A percentile compares a stretch with the other conserved stretches of the same genome.
Conservation (phyloP, 768 basidiomycete species). For the Boletus reticuloceps region DNA sequence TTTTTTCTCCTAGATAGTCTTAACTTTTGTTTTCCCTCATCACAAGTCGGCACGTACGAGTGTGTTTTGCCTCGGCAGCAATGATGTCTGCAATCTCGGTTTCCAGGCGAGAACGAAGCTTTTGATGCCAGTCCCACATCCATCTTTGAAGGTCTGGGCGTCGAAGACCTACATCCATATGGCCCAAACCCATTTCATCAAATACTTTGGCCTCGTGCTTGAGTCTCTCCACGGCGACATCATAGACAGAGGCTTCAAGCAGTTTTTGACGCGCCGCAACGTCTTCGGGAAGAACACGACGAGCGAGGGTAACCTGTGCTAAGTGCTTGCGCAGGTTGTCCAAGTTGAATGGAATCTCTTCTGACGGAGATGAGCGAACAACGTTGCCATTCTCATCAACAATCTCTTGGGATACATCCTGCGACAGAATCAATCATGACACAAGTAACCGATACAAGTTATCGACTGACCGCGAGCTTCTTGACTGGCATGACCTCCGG, state of each 20-base stretch:
- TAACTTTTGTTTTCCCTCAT: background rate
- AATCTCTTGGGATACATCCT: slow-evolving; percentile 20
- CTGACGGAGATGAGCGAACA: slow-evolving; percentile 16
- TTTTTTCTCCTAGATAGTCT: slow-evolving; percentile 10
- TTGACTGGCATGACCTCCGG: slow-evolving; percentile 65
- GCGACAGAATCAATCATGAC: background rate
- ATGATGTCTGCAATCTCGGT: slow-evolving; percentile 49
- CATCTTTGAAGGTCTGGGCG: slow-evolving; percentile 58
- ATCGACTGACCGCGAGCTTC: slow-evolving; percentile 39
- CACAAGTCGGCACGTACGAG: slow-evolving; percentile 12
- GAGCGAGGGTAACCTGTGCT: slow-evolving; percentile 57
- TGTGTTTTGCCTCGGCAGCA: slow-evolving; percentile 32
- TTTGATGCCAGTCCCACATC: slow-evolving; percentile 87
- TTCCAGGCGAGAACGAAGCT: slow-evolving; percentile 50
- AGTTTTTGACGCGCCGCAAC: slow-evolving; percentile 73
- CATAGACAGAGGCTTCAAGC: slow-evolving; percentile 83
- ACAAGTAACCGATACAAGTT: background rate
- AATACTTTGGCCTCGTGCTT: slow-evolving; percentile 60
- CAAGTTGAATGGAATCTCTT: slow-evolving; percentile 72
- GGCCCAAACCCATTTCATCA: slow-evolving; percentile 53
- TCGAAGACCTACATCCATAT: slow-evolving; percentile 41
- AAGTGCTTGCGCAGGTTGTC: slow-evolving; percentile 69
- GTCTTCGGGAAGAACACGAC: slow-evolving; percentile 63
- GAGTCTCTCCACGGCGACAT: slow-evolving; percentile 72
- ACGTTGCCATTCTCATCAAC: slow-evolving; percentile 19